Base-by-base conservation (phyloP, 2,329 filamentous ascomycete species). In the Pseudopyricularia cyperi region DNA sequence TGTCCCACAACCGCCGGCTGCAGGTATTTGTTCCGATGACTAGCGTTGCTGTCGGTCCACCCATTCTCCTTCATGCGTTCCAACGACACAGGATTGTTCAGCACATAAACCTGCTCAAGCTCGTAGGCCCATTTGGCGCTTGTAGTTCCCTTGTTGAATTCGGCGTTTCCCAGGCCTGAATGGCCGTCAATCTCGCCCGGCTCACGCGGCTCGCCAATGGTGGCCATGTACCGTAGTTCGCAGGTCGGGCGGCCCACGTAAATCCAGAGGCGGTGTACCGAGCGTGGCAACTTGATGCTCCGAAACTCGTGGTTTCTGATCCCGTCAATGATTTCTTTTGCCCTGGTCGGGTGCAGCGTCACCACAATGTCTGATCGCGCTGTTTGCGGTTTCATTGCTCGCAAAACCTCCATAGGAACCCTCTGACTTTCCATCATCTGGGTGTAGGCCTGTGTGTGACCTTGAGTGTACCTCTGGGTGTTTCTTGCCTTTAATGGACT, bases 221-320 rank as follows among this genome's bases (percentile, higher is more conserved):
- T 70, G 14, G 77, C 79, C 72, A 84, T 80, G 59, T 83, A 82
- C 51, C 68, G 73, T 8, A 85, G 62, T 52, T 74, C 64, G n/a
- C 64, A 68, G 9, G 63, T 59, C 1, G 70, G 75, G 32, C 59
- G 65, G 15, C 68, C 77, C 15, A 71, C 69, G 56, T 82, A 80
- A 15, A 85, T 68, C 82, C 82, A 85, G 57, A 83, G 70, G n/a
- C 81, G 77, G 17, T 64, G 68, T 5, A 82, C 76, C 15, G 71
- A 68, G 3, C 66, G 60, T 2, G 79, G 77, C 22, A 85, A 71
- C 48, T 69, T 72, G 65, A 77, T 82, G 15, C 67, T 64, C 44
- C 80, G 70, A 54, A 77, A 75, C 51, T 83, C 70, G 58, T 82
- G 72, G 52, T 78, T 69, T 52, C 75, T 74, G 3, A 63, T 66